Conservation (phyloP, 2,329 filamentous ascomycete species). For the Sporothrix curviconia region DNA sequence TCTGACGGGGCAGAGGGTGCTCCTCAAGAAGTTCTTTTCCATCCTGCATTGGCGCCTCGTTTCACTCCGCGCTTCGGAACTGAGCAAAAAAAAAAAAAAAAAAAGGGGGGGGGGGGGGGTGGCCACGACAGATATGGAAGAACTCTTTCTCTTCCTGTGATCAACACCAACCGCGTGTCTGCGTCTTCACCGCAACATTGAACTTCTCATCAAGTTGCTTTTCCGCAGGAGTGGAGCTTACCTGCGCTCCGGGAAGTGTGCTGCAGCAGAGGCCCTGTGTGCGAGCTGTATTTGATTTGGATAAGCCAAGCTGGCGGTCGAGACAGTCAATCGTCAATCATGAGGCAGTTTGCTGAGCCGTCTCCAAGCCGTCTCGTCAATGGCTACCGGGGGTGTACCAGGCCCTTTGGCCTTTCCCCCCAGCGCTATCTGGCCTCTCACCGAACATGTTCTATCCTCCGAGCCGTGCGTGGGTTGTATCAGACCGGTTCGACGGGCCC, state of each 20-base stretch:
- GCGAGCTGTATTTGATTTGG: too few species aligned
- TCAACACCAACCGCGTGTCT: not conserved
- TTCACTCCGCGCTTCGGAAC: not conserved
- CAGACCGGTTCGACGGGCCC: not conserved
- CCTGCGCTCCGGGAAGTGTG: not conserved
- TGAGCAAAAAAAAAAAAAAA: not conserved
- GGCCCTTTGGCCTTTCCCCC: not conserved
- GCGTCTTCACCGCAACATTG: conserved; percentile 5
- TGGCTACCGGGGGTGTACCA: not conserved
- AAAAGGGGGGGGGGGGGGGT: too few species aligned
- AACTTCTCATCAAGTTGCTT: not conserved
- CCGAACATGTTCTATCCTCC: not conserved
- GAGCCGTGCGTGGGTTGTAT: not conserved
- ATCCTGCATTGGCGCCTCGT: not conserved
- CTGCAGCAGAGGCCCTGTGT: not conserved
- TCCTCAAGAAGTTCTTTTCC: not conserved
- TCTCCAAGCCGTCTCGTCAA: conserved; percentile 1
- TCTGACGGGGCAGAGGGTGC: not conserved
- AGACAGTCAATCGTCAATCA: not conserved
- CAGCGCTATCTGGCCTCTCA: not conserved
- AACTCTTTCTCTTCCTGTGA: too few species aligned
- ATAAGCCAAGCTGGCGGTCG: too few species aligned
- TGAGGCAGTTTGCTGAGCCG: not conserved
- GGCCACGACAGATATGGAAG: not conserved
- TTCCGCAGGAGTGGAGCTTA: not conserved